Percentiles rank a stretch among this genome's conserved stretches.
phyloP scores from a whole-genome alignment of 345 rosid genomes.

The Euphorbia pulcherrima region DNA sequence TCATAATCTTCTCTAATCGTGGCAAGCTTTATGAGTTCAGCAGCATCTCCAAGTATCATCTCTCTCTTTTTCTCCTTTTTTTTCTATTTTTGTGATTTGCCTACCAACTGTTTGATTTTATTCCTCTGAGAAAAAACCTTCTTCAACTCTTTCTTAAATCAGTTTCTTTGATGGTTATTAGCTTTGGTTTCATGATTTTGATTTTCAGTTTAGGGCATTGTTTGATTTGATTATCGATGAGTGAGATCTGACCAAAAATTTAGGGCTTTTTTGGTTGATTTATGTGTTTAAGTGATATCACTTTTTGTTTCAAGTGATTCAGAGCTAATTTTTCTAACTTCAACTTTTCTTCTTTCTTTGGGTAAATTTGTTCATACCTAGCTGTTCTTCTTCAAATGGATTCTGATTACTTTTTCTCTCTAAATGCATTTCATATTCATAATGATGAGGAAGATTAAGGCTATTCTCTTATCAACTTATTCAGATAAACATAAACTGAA shows the following conservation, averaged over 20 bases:
- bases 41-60: constrained; percentile 66
- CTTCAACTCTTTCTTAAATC: background rate
- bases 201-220: background rate
- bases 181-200: background rate
- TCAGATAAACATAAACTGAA: too few species aligned
- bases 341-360: background rate
- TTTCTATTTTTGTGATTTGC: background rate
- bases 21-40: constrained; percentile 97
- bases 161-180: background rate
- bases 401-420: too few species aligned
- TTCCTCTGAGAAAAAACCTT: background rate
- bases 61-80: constrained; percentile 1
- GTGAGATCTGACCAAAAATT: constrained; percentile 4
- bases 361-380: too few species aligned
- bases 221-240: constrained; percentile 3
- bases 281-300: too few species aligned
- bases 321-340: background rate
- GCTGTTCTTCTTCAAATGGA: background rate
- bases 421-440: too few species aligned
- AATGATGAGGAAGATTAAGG: too few species aligned
- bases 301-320: background rate
- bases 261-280: constrained; percentile 7
- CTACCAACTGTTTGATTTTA: constrained; percentile 8
- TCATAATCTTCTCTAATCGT: constrained; percentile 90
- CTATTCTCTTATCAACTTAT: too few species aligned